A percentile compares a stretch with the other conserved stretches of the same genome.
Conservation (phyloP, 257 asterid genomes). For the Solanum pinnatisectum region DNA sequence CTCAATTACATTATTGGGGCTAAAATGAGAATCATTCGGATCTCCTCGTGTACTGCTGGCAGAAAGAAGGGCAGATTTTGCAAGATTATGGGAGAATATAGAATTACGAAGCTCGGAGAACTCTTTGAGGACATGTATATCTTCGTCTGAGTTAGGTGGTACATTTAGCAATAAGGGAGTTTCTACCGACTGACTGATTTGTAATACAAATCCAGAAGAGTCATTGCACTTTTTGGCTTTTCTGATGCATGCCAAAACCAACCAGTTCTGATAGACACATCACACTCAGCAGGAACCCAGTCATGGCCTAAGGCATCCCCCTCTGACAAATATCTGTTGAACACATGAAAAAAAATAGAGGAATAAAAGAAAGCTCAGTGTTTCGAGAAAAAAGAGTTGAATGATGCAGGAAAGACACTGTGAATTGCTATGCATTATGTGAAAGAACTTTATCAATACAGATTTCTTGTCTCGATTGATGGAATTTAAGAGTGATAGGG, state of each 20-base stretch:
- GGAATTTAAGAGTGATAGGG: not conserved
- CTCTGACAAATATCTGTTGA: constrained; percentile 44
- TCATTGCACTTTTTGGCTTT: constrained; percentile 65
- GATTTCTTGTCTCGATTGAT: not conserved
- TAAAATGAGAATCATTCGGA: constrained; percentile 17
- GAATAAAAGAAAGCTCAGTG: not conserved
- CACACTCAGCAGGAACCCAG: constrained; percentile 95
- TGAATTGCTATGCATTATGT: not conserved
- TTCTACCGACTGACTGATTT: constrained; percentile 84
- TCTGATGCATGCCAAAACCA: constrained; percentile 97
- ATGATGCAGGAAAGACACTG: not conserved
- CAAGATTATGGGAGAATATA: constrained; percentile 59
- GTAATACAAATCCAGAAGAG: constrained; percentile 85
- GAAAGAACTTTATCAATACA: not conserved
- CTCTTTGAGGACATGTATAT: constrained; percentile 67
- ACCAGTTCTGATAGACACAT: constrained; percentile 82
- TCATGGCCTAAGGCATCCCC: constrained; percentile 87
- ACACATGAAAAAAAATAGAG: not conserved
- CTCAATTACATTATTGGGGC: constrained; percentile 42
- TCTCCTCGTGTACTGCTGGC: constrained; percentile 73
- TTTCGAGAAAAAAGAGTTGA: not conserved
- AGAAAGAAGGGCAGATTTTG: constrained; percentile 38
- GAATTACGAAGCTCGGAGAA: constrained; percentile 48
- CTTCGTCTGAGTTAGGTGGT: constrained; percentile 86
- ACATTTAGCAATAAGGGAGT: constrained; percentile 75